Base-by-base conservation (phyloP, 805 yeast genomes). In the Brettanomyces bruxellensis region DNA sequence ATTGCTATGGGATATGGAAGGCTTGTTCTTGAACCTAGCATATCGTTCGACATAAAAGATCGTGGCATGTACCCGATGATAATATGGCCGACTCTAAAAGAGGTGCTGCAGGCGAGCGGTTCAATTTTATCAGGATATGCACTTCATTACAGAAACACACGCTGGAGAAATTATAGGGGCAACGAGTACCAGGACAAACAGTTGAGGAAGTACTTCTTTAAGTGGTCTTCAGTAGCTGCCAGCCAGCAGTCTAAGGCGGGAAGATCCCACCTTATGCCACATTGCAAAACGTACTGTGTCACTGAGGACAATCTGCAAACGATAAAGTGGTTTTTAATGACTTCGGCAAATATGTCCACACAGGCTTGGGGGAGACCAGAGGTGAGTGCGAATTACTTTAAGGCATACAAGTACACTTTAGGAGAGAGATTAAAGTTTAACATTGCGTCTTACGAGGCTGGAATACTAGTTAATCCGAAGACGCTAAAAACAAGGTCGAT, bases 351-450 rank as follows among this genome's bases (percentile, higher is more conserved):
- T 56, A 56, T 86, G 38, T 81, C 90, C 32, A 76, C 76, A 46
- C 83, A 78, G 49, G 95, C 95, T 1, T 87, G 95, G 95, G 95
- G 95, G 0, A 64, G 58, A 4, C 65, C 67, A 13, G 28, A n/a
- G 8, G 38, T n/a, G 14, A 35, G 23, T 7, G 13, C 6, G 13
- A n/a, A n/a, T 35, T n/a, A n/a, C 14, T 11, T 25, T 13, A 42
- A 42, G 40, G 14, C 13, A 9, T 53, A 58, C 37, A 52, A 47
- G 32, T 40, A 41, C 14, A 43, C 45, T 28, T 25, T 23, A 30
- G 51, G 12, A 13, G 44, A 39, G 14, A 37, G 50, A 12, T 67
- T 70, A n/a, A 55, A 60, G 9, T 64, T 55, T 48, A 54, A 52
- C 52, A 67, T 64, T 46, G 61, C 50, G 58, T 77, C 69, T 3